Evolutionary conservation across 73 alveolate species (phyloP).

Genomic region (Effrenium voratum): DNA sequence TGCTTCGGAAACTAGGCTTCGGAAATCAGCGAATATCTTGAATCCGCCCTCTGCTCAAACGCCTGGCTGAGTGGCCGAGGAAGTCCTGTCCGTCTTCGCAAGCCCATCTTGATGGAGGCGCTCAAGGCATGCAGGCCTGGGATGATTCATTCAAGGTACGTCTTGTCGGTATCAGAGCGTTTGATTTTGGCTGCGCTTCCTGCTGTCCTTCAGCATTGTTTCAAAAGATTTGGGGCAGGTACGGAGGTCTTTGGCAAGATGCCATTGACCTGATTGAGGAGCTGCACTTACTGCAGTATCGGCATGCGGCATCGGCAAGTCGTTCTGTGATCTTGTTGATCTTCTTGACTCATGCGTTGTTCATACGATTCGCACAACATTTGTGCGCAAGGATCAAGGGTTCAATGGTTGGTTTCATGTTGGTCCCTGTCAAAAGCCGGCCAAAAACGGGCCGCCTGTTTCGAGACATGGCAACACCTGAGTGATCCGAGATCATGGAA

Average conservation of each 20-base stretch:
- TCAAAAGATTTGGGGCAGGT: background rate
- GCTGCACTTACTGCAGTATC: background rate
- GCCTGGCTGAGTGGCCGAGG: no score
- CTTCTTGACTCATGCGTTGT: background rate
- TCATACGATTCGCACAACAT: background rate
- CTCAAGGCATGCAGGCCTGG: slow-evolving; percentile 44
- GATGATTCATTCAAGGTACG: no score
- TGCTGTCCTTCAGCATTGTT: background rate
- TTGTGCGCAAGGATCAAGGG: background rate
- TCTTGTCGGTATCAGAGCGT: no score
- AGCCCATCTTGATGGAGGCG: slow-evolving; percentile 38
- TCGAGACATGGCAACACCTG: background rate
- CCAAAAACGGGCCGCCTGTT: background rate
- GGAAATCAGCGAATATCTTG: no score
- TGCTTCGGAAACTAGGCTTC: no score
- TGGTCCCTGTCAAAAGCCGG: background rate
- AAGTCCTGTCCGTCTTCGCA: background rate
- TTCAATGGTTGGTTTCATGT: background rate
- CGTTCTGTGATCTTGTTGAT: background rate
- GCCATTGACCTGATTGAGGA: slow-evolving; percentile 70
- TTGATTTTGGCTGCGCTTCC: no score
- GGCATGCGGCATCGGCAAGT: background rate
- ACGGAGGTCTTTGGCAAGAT: slow-evolving; percentile 84
- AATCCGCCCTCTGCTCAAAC: no score
- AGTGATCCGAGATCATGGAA: slow-evolving; percentile 31